Conservation (phyloP, 2,329 filamentous ascomycete genomes). For the Fusarium mangiferae region DNA sequence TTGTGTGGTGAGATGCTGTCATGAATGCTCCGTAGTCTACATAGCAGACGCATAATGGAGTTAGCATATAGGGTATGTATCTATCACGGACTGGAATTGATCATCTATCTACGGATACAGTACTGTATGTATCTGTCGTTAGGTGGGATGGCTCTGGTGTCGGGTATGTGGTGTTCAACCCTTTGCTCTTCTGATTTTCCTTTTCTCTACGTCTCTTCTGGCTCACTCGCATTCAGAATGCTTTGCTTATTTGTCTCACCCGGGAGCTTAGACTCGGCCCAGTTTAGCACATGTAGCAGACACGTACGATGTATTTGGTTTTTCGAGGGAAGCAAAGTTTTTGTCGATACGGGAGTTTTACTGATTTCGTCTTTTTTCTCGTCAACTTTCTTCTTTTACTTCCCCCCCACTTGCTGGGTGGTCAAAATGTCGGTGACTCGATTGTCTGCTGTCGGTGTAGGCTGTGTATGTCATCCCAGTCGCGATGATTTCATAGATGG, state of each 20-base stretch:
- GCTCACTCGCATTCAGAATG: background rate
- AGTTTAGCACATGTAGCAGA: background rate
- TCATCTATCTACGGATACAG: background rate
- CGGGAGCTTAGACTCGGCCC: background rate
- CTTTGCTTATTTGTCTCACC: conserved; percentile 15
- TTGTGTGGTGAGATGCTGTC: background rate
- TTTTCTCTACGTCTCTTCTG: background rate
- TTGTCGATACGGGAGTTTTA: background rate
- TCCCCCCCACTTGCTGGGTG: background rate
- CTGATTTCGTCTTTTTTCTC: background rate
- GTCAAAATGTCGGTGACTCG: background rate
- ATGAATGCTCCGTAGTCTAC: conserved; percentile 7
- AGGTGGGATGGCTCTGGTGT: background rate
- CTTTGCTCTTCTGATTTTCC: background rate
- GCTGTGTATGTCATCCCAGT: background rate
- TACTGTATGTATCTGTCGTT: background rate
- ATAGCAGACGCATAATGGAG: conserved; percentile 3
- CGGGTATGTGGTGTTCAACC: background rate
- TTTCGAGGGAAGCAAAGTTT: background rate
- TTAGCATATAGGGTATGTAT: background rate
- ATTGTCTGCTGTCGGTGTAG: background rate
- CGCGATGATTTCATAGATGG: background rate
- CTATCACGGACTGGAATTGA: conserved; percentile 5
- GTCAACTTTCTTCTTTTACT: background rate
- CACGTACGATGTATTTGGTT: background rate